Base-by-base conservation (phyloP, 176 grass and related monocot genomes). In the Oryza longistaminata region DNA sequence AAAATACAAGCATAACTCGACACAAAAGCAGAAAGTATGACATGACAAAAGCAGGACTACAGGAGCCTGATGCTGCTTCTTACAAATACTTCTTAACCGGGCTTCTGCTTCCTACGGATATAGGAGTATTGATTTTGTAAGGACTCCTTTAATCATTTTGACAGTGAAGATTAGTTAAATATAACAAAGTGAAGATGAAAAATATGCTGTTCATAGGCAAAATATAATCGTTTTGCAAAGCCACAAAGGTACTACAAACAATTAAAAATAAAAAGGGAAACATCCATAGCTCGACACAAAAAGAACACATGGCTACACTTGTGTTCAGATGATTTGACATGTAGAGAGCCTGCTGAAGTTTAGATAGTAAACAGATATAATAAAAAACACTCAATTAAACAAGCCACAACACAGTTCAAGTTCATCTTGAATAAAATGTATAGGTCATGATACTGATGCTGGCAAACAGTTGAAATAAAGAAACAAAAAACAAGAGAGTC, bases 401-500 rank as follows among this genome's bases (percentile, higher is more conserved):
- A 0, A 29, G 8, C 1, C 3, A 25, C 0, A 21, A 49, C 42
- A 29, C 24, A 31, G 9, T 49, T 25, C 58, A 73, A 22, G 7
- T 45, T 82, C 39, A 82, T 64, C 25, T 66, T 25, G 31, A 80
- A 80, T 11, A 19, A 76, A 50, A 27, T 40, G 15, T 39, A 6
- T 55, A 70, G 42, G 31, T 13, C 46, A 81, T 21, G 2, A 0
- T 31, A 66, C 37, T 34, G 25, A 83, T 31, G 58, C 29, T 70
- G 52, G 33, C 1, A 75, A 16, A 6, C 17, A 53, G 24, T 31
- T 85, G 1, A 13, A 25, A 82, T 7, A 60, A 72, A 26, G 17
- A 43, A 76, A 82, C 6, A 15, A 55, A 60, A 76, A 81, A 31
- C 11, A 12, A 82, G 71, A 64, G 2, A 55, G 21, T 78, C 67